Evolutionary conservation across 352 stramenopile genomes (phyloP), one percentile per base, ranked within the genome.

Genomic region (Pythium insidiosum): DNA sequence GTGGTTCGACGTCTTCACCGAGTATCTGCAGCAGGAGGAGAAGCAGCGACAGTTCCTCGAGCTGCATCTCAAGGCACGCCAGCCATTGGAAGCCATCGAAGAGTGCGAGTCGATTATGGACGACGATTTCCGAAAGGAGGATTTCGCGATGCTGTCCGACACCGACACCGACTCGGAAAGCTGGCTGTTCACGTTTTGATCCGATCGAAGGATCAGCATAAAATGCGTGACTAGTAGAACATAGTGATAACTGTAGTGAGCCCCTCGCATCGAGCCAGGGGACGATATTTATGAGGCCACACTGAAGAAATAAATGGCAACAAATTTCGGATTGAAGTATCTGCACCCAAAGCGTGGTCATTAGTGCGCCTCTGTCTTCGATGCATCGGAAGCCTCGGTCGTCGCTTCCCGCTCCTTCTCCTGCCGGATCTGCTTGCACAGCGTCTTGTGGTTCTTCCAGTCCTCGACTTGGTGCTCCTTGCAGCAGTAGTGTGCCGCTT

Each of bases 391-490:
- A n/a, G n/a, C n/a, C n/a, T n/a, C n/a, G 16, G 38, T 5, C n/a
- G 29, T 20, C 24, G 29, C 23, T 11, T 39, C 16, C 29, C 47
- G 41, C 22, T 56, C 43, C 30, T 52, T 47, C 9, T 53, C 38
- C 37, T 73, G 63, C 11, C 75, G 70, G 43, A 88, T 84, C 26
- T 61, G 53, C 55, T 88, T 88, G 62, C 79, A 92, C 47, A 52
- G 77, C 26, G 60, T 60, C 49, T 88, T 89, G 58, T 92, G 79
- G 50, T 81, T 83, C 12, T 47, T 61, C 79, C 79, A 92, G 66
- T 92, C 79, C 48, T 88, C 73, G 13, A 80, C 61, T 41, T 92
- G 75, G 48, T 92, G 79, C 20, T 86, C 71, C 45, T 92, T 89
- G 57, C 61, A 82, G 62, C 79, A 92, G 54, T 92, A 92, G 58